Percentiles rank a stretch among this genome's conserved stretches.
These are phyloP conservation scores for Leptosphaerulina australis DNA, from an alignment of 2,329 filamentous ascomycete genomes.

Conservation along the genomic window DNA sequence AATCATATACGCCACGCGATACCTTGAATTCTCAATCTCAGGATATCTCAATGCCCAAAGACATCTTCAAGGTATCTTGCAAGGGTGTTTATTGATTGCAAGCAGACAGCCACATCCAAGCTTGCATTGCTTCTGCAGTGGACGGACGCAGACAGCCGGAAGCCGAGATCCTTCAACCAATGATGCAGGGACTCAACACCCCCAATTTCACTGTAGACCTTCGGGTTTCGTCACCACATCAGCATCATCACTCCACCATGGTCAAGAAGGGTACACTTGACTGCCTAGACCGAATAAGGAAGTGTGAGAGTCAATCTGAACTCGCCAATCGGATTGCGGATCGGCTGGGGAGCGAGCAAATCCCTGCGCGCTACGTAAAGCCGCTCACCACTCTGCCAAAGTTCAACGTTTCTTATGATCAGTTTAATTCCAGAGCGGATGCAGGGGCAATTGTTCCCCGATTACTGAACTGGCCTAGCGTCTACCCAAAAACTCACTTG, in stretches of 20 bases:
- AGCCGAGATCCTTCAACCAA: constrained; percentile 10
- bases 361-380: constrained; percentile 34
- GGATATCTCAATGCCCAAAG: not conserved
- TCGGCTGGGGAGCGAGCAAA: constrained; percentile 29
- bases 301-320: constrained; percentile 22
- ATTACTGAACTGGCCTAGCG: constrained; percentile 31
- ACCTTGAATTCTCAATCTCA: not conserved
- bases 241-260: constrained; percentile 25
- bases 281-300: constrained; percentile 24
- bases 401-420: constrained; percentile 28
- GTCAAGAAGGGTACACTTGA: constrained; percentile 9
- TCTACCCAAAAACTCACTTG: constrained; percentile 25
- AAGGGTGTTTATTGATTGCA: constrained; percentile 9
- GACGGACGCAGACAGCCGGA: constrained; percentile 1
- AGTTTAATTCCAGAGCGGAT: constrained; percentile 34
- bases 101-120: constrained; percentile 13
- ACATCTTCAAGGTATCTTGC: not conserved
- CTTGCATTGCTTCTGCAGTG: constrained; percentile 21
- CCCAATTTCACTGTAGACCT: constrained; percentile 5
- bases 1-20: not conserved
- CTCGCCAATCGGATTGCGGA: constrained; percentile 46
- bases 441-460: constrained; percentile 41
- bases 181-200: constrained; percentile 23
- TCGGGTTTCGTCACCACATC: constrained; percentile 15
- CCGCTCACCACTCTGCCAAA: constrained; percentile 36